These are phyloP conservation scores for Santalum album DNA, from an alignment of 164 flowering plant genomes.

Conservation along the genomic window DNA sequence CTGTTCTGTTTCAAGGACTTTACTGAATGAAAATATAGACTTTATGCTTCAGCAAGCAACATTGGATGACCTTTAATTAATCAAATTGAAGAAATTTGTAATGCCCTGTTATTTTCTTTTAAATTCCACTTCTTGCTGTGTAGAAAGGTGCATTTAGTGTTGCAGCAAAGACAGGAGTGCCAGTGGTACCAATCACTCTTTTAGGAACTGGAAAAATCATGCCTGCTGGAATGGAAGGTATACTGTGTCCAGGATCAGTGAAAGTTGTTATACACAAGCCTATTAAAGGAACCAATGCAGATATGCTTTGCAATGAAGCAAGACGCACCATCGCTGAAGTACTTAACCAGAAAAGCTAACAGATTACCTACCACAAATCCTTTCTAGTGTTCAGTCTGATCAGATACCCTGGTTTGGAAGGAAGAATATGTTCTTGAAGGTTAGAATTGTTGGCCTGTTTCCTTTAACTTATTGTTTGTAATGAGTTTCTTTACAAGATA, in stretches of 20 bases:
- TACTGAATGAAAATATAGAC: no score
- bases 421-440: neutral
- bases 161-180: slow-evolving; percentile 76
- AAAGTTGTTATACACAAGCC: slow-evolving; percentile 74
- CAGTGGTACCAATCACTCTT: slow-evolving; percentile 84
- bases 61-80: neutral
- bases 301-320: slow-evolving; percentile 49
- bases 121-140: slow-evolving; percentile 8
- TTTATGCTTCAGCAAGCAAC: neutral
- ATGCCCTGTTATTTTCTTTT: neutral
- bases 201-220: slow-evolving; percentile 89
- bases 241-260: slow-evolving; percentile 54
- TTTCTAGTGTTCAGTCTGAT: neutral
- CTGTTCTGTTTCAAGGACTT: no score
- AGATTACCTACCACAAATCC: slow-evolving; percentile 1
- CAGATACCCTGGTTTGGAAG: neutral
- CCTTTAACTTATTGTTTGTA: neutral
- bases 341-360: slow-evolving; percentile 32
- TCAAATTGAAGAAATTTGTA: neutral
- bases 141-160: slow-evolving; percentile 96
- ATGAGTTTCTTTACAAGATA: no score
- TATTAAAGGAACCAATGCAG: slow-evolving; percentile 56
- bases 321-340: slow-evolving; percentile 45
- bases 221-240: slow-evolving; percentile 80
- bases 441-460: neutral